Base-by-base conservation (phyloP, 176 grass and related monocot genomes). In the Rhipidocladum racemiflorum region DNA sequence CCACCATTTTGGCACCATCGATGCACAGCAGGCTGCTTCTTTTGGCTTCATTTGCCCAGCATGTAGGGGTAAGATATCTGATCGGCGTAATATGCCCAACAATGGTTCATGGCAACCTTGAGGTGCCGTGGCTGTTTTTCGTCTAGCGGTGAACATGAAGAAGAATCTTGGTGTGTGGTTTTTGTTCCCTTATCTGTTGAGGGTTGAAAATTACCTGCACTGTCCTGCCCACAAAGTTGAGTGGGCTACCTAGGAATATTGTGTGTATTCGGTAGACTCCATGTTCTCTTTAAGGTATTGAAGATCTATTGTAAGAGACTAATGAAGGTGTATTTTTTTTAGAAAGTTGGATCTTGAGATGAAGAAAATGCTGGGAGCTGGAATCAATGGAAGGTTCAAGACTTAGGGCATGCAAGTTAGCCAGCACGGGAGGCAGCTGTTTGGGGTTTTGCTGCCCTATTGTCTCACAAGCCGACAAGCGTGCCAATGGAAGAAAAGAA, bases 1-100 rank as follows among this genome's bases (percentile, higher is more conserved):
- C 75, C 82, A 87, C 45, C 93, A 90, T 78, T 85, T 87, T 85
- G 89, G 85, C 29, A 15, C 85, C 7, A 14, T 84, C 51, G 68
- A 90, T 12, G 85, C 65, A 43, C 86, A 80, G 34, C 87, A 83
- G 70, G 35, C 83, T 70, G 90, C 73, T 83, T 85, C 91, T 21
- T 77, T 95, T 61, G 90, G 85, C 23, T 82, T 87, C 56, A 96
- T 99, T 39, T 96, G 97, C 30, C 93, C 91, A 27, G 13, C 92
- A 9, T 99, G 97, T 39, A 99, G 90, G 79, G 91, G 86, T 12
- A 91, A 79, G 80, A 83, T 96, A 44, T 66, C 93, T 18, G 97
- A 69, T 85, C 90, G 87, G 34, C 68, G 21, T 42, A 87, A 73
- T 75, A 48, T 68, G 32, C 79, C 74, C 61, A 83, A 46, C 61